These are phyloP conservation scores for Danielia oregonensis DNA, from an alignment of 805 yeast genomes.

Conservation along the genomic window DNA sequence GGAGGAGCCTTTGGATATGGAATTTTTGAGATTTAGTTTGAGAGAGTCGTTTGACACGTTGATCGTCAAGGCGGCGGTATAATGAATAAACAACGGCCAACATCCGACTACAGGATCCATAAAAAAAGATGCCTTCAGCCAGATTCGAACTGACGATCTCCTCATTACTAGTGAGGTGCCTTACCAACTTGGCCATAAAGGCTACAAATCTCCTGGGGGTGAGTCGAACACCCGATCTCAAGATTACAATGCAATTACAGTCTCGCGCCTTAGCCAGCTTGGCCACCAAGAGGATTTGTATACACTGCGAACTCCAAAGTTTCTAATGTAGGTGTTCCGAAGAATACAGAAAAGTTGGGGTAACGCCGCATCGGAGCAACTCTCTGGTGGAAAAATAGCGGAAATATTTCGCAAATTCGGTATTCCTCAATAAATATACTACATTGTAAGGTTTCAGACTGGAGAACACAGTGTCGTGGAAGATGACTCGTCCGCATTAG, in stretches of 20 bases:
- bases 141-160: conserved; percentile 19
- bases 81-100: background rate
- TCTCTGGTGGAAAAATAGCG: too few relatives aligned
- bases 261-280: conserved; percentile 52
- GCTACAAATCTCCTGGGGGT: conserved; percentile 43
- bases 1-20: conserved; percentile 1
- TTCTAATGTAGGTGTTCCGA: background rate
- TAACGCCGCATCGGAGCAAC: too few relatives aligned
- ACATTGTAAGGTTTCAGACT: too few relatives aligned
- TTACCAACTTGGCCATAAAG: conserved; percentile 18
- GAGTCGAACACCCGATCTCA: conserved; percentile 53
- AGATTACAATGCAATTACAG: conserved; percentile 44
- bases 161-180: conserved; percentile 19
- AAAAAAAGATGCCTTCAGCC: conserved; percentile 16
- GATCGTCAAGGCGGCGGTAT: conserved; percentile 11
- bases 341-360: too few relatives aligned
- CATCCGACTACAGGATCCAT: background rate
- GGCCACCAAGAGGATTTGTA: conserved; percentile 41
- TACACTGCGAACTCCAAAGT: background rate
- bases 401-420: too few relatives aligned
- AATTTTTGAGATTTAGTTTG: conserved; percentile 5
- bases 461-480: too few relatives aligned
- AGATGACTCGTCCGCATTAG: too few relatives aligned
- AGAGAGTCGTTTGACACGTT: conserved; percentile 10
- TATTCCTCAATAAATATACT: too few relatives aligned